Conservation (phyloP, 108 stramenopile genomes). For the Conticribra weissflogii region DNA sequence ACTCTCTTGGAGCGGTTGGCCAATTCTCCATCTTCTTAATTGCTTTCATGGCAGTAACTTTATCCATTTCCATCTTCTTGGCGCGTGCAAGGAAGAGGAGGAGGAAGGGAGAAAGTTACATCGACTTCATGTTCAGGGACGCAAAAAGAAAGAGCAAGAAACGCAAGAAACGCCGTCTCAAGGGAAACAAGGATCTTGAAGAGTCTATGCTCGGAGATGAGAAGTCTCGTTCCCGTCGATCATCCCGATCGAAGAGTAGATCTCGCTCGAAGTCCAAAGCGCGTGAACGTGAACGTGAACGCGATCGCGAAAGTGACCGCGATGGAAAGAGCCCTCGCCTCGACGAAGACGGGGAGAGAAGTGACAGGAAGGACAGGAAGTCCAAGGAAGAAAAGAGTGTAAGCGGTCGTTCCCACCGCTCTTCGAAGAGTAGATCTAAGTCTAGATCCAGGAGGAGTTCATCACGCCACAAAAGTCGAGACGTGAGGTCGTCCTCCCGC, state of each 20-base stretch:
- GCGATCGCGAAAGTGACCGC: not conserved
- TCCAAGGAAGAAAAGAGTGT: not conserved
- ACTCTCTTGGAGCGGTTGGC: constrained; percentile 81
- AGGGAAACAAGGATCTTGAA: constrained; percentile 53
- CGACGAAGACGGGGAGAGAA: not conserved
- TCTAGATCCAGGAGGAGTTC: not conserved
- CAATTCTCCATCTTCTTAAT: constrained; percentile 80
- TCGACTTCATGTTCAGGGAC: constrained; percentile 85
- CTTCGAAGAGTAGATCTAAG: constrained; percentile 14
- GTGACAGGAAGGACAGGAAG: not conserved
- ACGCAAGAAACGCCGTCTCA: constrained; percentile 43
- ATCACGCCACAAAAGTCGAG: constrained; percentile 7
- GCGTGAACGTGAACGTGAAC: not conserved
- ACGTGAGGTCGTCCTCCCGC: constrained; percentile 3
- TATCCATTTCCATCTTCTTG: constrained; percentile 82
- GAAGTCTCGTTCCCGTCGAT: constrained; percentile 20
- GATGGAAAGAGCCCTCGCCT: not conserved
- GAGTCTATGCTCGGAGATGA: constrained; percentile 64
- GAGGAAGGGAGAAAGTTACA: constrained; percentile 79
- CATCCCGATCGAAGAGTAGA: constrained; percentile 8
- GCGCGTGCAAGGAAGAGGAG: constrained; percentile 85
- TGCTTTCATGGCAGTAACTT: constrained; percentile 80
- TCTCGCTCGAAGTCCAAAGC: constrained; percentile 9
- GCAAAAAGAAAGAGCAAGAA: constrained; percentile 61
- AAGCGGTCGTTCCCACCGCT: constrained; percentile 1